These are phyloP conservation scores for Haplographium delicatum DNA, from an alignment of 495 filamentous ascomycete species.

Conservation along the genomic window DNA sequence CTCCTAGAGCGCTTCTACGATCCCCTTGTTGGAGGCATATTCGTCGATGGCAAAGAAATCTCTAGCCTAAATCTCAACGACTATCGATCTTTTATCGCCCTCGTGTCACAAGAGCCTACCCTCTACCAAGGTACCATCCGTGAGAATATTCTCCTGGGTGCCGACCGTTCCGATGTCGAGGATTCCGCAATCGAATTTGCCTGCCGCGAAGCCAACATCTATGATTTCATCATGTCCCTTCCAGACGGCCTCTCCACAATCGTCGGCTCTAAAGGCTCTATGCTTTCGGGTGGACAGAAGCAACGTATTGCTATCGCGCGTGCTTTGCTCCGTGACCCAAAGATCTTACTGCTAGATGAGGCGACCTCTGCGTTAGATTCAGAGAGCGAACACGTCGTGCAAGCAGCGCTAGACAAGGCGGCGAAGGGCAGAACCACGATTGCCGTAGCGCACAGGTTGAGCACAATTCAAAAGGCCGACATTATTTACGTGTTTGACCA, in stretches of 20 bases:
- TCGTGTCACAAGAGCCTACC: slow-evolving; percentile 84
- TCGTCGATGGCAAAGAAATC: slow-evolving; percentile 71
- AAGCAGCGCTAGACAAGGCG: slow-evolving; percentile 70
- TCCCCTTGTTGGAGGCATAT: slow-evolving; percentile 64
- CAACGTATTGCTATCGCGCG: slow-evolving; percentile 81
- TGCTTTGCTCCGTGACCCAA: slow-evolving; percentile 71
- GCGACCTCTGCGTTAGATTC: slow-evolving; percentile 79
- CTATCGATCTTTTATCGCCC: slow-evolving; percentile 69
- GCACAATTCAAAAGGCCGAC: slow-evolving; percentile 78
- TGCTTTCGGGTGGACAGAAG: slow-evolving; percentile 79
- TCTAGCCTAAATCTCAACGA: slow-evolving; percentile 68
- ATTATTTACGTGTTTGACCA: slow-evolving; percentile 80
- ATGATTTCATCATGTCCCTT: slow-evolving; percentile 78
- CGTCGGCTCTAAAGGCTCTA: slow-evolving; percentile 70
- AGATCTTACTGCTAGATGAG: slow-evolving; percentile 72
- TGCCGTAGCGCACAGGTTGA: slow-evolving; percentile 71
- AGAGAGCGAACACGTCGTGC: slow-evolving; percentile 77
- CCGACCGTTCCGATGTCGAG: slow-evolving; percentile 53
- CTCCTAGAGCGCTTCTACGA: slow-evolving; percentile 85
- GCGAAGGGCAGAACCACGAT: slow-evolving; percentile 73
- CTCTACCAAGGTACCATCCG: slow-evolving; percentile 80
- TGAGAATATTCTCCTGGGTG: slow-evolving; percentile 76
- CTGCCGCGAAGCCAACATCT: slow-evolving; percentile 86
- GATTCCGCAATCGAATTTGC: slow-evolving; percentile 68
- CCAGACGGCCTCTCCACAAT: slow-evolving; percentile 71